phyloP scores from a whole-genome alignment of 73 alveolate species.

The Paramecium primaurelia region DNA sequence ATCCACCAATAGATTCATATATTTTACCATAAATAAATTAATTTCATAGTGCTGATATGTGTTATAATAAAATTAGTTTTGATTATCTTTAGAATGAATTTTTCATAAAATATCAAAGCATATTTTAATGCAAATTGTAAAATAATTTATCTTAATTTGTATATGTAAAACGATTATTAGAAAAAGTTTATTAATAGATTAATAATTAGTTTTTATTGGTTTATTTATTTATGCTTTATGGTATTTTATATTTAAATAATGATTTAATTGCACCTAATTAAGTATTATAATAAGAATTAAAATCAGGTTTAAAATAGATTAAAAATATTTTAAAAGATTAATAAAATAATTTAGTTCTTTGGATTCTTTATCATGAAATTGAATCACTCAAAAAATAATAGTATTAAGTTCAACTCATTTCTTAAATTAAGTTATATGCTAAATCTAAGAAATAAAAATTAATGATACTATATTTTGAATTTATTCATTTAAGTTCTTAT shows the following conservation, averaged over 20 bases:
- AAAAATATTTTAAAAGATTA: background rate
- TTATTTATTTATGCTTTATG: background rate
- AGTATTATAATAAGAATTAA: background rate
- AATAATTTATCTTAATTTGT: background rate
- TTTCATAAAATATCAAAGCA: background rate
- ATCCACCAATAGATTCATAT: background rate
- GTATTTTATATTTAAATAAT: background rate
- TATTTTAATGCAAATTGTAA: background rate
- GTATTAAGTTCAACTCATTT: background rate
- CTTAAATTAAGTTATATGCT: background rate
- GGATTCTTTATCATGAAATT: background rate
- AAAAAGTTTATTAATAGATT: background rate
- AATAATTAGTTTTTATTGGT: background rate
- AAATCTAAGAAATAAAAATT: background rate
- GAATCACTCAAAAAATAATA: background rate
- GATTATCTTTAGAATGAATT: background rate
- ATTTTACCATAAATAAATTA: background rate
- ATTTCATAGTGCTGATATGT: slow-evolving; percentile 25
- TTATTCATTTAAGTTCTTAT: background rate
- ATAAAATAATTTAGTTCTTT: background rate
- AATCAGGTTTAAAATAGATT: background rate
- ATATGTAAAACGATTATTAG: background rate
- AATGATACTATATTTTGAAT: slow-evolving; percentile 4
- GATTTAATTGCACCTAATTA: background rate
- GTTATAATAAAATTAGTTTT: background rate